A percentile compares a stretch with the other conserved stretches of the same genome.
Evolutionary conservation across 805 yeast species (phyloP).

Genomic region (Hanseniaspora lachancei): DNA sequence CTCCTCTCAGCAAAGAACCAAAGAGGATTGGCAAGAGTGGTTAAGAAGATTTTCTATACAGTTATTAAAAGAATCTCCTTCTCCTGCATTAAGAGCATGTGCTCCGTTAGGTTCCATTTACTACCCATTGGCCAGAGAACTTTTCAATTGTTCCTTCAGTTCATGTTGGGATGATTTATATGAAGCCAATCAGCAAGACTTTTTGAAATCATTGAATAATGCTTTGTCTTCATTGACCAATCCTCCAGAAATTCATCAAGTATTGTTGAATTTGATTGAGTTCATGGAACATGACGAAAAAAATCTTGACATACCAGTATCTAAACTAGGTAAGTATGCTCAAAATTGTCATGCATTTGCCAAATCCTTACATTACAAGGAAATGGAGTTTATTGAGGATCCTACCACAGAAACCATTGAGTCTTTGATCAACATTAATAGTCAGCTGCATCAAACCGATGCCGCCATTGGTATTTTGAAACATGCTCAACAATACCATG

Average conservation of each 20-base stretch:
- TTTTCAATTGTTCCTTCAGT: constrained; percentile 88
- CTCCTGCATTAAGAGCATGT: constrained; percentile 88
- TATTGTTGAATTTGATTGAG: constrained; percentile 78
- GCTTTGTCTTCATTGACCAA: constrained; percentile 83
- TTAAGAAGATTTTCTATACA: constrained; percentile 74
- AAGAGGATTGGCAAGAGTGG: constrained; percentile 99
- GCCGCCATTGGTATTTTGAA: constrained; percentile 95
- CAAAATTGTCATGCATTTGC: constrained; percentile 96
- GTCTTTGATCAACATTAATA: constrained; percentile 79
- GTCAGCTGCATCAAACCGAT: constrained; percentile 89
- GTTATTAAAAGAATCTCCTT: constrained; percentile 79
- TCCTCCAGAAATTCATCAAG: constrained; percentile 92
- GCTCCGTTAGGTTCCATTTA: constrained; percentile 77
- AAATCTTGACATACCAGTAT: constrained; percentile 80
- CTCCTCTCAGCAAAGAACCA: constrained; percentile 72
- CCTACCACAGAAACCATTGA: constrained; percentile 88
- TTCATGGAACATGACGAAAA: constrained; percentile 97
- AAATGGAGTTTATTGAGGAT: constrained; percentile 83
- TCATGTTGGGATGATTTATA: constrained; percentile 91
- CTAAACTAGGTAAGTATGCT: constrained; percentile 82
- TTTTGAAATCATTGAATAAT: constrained; percentile 69
- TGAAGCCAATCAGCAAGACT: constrained; percentile 77
- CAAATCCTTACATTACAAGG: constrained; percentile 91
- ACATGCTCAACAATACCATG: constrained; percentile 85
- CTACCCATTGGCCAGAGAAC: constrained; percentile 74